These are phyloP conservation scores for Trichophyton verrucosum DNA, from an alignment of 2,329 filamentous ascomycete species.

Conservation along the genomic window DNA sequence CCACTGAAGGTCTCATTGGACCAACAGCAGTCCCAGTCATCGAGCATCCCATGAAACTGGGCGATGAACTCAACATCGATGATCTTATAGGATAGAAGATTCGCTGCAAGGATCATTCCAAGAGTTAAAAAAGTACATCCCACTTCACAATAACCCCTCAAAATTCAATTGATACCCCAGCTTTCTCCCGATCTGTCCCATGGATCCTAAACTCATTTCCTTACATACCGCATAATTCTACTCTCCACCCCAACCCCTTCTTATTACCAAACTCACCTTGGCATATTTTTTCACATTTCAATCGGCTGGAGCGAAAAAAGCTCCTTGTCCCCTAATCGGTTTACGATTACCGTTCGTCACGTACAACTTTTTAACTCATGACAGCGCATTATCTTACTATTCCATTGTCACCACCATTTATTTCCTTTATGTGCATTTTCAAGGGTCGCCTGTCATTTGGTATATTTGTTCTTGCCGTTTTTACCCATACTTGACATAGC, in stretches of 20 bases:
- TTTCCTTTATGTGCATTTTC: neutral
- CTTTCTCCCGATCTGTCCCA: neutral
- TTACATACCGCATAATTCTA: neutral
- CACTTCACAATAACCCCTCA: neutral
- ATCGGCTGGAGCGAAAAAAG: neutral
- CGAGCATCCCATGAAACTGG: conserved; percentile 11
- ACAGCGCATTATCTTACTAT: neutral
- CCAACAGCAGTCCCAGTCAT: conserved; percentile 12
- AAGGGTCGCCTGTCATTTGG: neutral
- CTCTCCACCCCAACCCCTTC: neutral
- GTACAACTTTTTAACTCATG: conserved; percentile 1
- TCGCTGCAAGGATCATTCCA: neutral
- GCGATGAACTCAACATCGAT: conserved; percentile 17
- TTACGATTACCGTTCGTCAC: neutral
- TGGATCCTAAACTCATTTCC: too few relatives aligned
- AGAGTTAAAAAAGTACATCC: neutral
- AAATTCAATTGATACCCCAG: neutral
- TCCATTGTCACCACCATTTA: neutral
- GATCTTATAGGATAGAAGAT: conserved; percentile 17
- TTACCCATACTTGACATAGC: neutral
- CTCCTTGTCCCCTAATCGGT: neutral
- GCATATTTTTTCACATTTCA: neutral
- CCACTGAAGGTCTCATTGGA: conserved; percentile 10
- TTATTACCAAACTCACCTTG: neutral
- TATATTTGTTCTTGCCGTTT: neutral